phyloP scores from a whole-genome alignment of 2,329 filamentous ascomycete genomes.

The Thelonectria rubi region DNA sequence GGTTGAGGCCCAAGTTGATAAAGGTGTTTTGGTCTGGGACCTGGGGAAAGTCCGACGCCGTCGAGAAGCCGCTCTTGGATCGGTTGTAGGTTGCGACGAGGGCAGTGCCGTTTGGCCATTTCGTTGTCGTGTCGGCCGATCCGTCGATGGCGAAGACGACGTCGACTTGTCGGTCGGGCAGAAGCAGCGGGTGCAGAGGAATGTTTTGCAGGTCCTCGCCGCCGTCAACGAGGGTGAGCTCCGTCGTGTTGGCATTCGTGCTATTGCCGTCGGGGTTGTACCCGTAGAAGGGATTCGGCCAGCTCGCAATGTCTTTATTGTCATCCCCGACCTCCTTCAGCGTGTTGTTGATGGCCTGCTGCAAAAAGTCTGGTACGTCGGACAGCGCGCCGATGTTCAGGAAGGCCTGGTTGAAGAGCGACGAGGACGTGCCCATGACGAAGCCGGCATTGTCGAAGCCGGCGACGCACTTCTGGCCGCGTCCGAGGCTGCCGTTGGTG shows the following conservation, averaged over 20 bases:
- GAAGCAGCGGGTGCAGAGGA: slow-evolving; percentile 79
- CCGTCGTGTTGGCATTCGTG: slow-evolving; percentile 58
- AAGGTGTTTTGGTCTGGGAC: slow-evolving; percentile 81
- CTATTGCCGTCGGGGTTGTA: slow-evolving; percentile 71
- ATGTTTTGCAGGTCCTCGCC: slow-evolving; percentile 83
- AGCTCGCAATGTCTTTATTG: slow-evolving; percentile 78
- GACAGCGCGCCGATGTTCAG: slow-evolving; percentile 59
- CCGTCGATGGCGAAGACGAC: slow-evolving; percentile 84
- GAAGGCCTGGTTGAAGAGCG: slow-evolving; percentile 83
- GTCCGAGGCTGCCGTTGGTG: slow-evolving; percentile 65
- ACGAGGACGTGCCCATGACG: slow-evolving; percentile 85
- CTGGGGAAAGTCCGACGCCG: slow-evolving; percentile 73
- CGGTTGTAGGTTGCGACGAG: slow-evolving; percentile 79
- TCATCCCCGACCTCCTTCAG: slow-evolving; percentile 64
- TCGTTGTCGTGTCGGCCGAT: slow-evolving; percentile 73
- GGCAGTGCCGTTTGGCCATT: slow-evolving; percentile 82
- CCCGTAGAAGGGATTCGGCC: slow-evolving; percentile 78
- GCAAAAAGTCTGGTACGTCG: slow-evolving; percentile 57
- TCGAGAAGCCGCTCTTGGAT: slow-evolving; percentile 66
- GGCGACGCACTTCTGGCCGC: slow-evolving; percentile 69
- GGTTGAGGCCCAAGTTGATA: slow-evolving; percentile 78
- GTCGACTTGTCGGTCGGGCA: slow-evolving; percentile 76
- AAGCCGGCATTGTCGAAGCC: slow-evolving; percentile 87
- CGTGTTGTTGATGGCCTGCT: slow-evolving; percentile 60
- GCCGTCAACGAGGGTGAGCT: slow-evolving; percentile 79